Conservation (phyloP, 1,284 basidiomycete genomes). For the Puccinia triticina region DNA sequence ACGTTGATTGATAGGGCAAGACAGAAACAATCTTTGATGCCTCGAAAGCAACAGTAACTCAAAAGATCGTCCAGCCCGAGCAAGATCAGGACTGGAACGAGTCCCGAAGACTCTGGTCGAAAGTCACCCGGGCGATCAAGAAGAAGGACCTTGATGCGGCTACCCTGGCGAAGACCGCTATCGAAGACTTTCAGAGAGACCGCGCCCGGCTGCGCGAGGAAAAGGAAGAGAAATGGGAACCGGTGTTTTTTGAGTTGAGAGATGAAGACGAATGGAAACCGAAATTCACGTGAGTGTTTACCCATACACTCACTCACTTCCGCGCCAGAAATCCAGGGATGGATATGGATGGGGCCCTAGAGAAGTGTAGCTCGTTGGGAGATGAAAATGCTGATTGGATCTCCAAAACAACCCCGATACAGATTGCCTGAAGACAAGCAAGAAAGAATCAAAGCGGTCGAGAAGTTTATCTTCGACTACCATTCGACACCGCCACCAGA, state of each 20-base stretch:
- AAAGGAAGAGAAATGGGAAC: conserved; percentile 68
- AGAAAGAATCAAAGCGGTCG: conserved; percentile 28
- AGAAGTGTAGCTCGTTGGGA: too few relatives aligned
- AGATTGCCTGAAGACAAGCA: conserved; percentile 33
- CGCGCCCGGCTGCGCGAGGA: conserved; percentile 76
- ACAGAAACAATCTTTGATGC: conserved; percentile 80
- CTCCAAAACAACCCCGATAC: not conserved
- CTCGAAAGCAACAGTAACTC: conserved; percentile 70
- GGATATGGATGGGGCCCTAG: not conserved
- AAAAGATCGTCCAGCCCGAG: conserved; percentile 82
- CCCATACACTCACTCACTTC: too few relatives aligned
- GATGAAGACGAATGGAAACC: conserved; percentile 77
- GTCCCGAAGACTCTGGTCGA: conserved; percentile 80
- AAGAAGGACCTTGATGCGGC: conserved; percentile 90
- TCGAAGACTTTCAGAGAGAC: conserved; percentile 91
- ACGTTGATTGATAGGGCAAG: conserved; percentile 60
- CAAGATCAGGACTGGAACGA: conserved; percentile 88
- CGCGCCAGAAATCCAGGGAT: too few relatives aligned
- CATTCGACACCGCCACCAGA: not conserved
- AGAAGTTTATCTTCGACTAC: conserved; percentile 37
- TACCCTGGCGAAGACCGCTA: conserved; percentile 82
- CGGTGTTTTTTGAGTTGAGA: conserved; percentile 78
- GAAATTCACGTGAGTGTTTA: conserved; percentile 64
- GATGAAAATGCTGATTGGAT: not conserved
- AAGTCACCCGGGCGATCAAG: conserved; percentile 83